These are phyloP conservation scores for Phytophthora cryptogea DNA, from an alignment of 352 stramenopile genomes.

Conservation along the genomic window DNA sequence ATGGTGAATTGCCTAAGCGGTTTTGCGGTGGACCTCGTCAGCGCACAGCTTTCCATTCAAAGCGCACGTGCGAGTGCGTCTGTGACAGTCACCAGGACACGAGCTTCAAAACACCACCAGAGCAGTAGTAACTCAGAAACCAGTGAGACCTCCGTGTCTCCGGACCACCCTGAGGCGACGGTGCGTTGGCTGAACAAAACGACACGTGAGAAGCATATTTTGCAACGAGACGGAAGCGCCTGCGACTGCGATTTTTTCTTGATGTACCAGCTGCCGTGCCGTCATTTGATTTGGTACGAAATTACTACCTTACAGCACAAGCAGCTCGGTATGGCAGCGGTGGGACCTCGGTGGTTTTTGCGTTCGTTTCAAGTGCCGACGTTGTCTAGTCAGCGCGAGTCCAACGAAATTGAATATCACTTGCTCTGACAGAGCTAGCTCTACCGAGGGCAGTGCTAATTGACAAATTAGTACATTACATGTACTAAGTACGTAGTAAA, in stretches of 20 bases:
- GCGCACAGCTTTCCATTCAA: constrained; percentile 58
- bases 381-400: constrained; percentile 58
- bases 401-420: constrained; percentile 81
- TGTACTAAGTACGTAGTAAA: no score
- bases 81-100: constrained; percentile 43
- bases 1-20: constrained; percentile 75
- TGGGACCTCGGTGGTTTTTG: constrained; percentile 66
- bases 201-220: constrained; percentile 64
- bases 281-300: constrained; percentile 81
- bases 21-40: constrained; percentile 64
- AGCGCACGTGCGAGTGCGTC: constrained; percentile 32
- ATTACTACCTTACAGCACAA: constrained; percentile 63
- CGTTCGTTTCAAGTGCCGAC: constrained; percentile 72
- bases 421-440: constrained; percentile 36
- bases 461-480: no score
- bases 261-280: constrained; percentile 68
- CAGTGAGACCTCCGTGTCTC: constrained; percentile 15
- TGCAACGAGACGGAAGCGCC: constrained; percentile 58
- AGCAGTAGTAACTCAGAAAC: constrained; percentile 6
- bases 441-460: no score
- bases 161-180: constrained; percentile 19
- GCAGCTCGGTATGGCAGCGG: constrained; percentile 64
- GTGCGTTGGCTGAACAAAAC: constrained; percentile 61
- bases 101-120: constrained; percentile 2
- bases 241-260: constrained; percentile 75